Conservation (phyloP, 768 basidiomycete genomes). For the Crepidotus variabilis region DNA sequence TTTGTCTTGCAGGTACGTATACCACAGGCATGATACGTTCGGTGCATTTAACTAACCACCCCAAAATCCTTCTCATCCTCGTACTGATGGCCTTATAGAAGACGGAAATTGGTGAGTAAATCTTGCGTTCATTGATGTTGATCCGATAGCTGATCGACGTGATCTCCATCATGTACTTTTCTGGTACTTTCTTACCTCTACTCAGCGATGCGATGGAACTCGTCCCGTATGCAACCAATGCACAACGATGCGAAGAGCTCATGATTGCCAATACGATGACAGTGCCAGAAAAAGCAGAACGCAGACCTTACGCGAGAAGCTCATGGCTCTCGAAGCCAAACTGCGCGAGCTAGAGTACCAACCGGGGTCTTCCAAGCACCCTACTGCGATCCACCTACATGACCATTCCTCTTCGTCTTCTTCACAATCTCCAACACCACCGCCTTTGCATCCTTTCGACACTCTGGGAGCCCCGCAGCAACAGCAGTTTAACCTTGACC, state of each 20-base stretch:
- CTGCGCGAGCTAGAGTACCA: constrained; percentile 50
- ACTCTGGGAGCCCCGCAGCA: neutral
- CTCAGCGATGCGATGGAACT: constrained; percentile 57
- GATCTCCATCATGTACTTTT: neutral
- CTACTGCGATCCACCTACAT: constrained; percentile 1
- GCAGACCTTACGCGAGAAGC: constrained; percentile 53
- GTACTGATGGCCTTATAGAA: constrained; percentile 19
- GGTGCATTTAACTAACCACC: neutral
- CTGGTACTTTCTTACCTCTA: neutral
- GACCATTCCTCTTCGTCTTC: neutral
- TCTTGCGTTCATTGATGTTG: neutral
- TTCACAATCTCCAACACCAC: constrained; percentile 14
- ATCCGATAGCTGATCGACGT: neutral
- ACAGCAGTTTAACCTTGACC: neutral
- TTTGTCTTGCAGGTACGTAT: constrained; percentile 38
- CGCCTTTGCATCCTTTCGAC: constrained; percentile 16
- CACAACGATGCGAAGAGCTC: constrained; percentile 45
- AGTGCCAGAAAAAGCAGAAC: constrained; percentile 57
- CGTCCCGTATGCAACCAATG: constrained; percentile 58
- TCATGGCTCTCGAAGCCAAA: constrained; percentile 47
- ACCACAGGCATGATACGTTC: neutral
- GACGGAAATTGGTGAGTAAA: constrained; percentile 38
- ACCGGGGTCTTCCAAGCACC: constrained; percentile 21
- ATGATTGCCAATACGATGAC: constrained; percentile 59
- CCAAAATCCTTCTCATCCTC: neutral